Conservation (phyloP, 2,329 filamentous ascomycete species). For the Pseudocercospora pini-densiflorae region DNA sequence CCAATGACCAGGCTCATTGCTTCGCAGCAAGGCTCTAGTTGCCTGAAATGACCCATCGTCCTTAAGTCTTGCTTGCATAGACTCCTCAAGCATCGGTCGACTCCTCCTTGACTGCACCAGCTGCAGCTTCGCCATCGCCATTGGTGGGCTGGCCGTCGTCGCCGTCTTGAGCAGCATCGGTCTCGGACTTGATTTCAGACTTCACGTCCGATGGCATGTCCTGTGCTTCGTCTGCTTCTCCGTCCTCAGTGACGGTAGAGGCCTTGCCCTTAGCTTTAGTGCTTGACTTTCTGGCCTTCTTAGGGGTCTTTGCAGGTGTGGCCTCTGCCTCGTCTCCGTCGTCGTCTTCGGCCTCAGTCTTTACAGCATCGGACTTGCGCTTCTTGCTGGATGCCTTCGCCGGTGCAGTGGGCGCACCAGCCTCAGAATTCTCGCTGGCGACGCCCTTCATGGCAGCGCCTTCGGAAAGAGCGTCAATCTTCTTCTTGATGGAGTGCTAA, state of each 20-base stretch:
- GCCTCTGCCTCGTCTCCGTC: slow-evolving; percentile 14
- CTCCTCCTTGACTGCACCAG: neutral
- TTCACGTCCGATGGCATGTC: neutral
- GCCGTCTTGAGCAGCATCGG: neutral
- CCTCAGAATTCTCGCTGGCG: neutral
- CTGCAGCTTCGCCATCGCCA: neutral
- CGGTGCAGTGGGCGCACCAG: neutral
- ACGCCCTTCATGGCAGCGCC: slow-evolving; percentile 1
- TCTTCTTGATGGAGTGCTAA: slow-evolving; percentile 45
- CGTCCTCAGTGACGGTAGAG: neutral
- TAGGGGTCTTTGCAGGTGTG: slow-evolving; percentile 38
- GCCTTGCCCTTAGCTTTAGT: slow-evolving; percentile 19
- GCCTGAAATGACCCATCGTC: too few relatives aligned
- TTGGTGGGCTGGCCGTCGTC: neutral
- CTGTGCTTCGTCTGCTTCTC: neutral
- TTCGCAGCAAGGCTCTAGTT: too few relatives aligned
- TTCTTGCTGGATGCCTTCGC: slow-evolving; percentile 7
- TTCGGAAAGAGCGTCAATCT: slow-evolving; percentile 37
- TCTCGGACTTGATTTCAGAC: neutral
- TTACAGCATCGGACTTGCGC: slow-evolving; percentile 16
- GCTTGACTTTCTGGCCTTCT: slow-evolving; percentile 40
- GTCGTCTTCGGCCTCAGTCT: slow-evolving; percentile 24
- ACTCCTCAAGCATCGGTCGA: neutral
- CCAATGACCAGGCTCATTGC: too few relatives aligned
- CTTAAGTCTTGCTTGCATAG: neutral